These are phyloP conservation scores for Isabelozyma pseudorhagii DNA, from an alignment of 805 yeast species.

Conservation along the genomic window DNA sequence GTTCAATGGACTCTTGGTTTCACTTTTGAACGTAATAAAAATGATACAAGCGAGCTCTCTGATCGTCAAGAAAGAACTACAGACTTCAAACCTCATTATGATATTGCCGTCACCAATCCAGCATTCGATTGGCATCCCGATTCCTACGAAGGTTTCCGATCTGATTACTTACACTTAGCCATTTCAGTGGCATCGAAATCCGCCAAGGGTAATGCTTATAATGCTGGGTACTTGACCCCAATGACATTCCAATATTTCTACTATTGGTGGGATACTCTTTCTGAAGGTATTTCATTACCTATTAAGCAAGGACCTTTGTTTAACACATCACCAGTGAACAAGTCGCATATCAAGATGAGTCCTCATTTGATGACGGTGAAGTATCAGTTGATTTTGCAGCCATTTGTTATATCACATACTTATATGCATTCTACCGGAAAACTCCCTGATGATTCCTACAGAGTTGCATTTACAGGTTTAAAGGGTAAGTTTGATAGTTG, in stretches of 20 bases:
- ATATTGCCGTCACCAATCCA: constrained; percentile 60
- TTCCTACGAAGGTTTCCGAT: constrained; percentile 76
- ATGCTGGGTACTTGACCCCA: constrained; percentile 38
- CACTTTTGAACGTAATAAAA: constrained; percentile 61
- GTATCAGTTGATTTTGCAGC: constrained; percentile 38
- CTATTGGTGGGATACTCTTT: constrained; percentile 40
- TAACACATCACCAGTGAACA: constrained; percentile 11
- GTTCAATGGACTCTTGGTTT: constrained; percentile 81
- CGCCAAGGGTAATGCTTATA: constrained; percentile 24
- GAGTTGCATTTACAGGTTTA: constrained; percentile 35
- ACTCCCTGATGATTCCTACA: constrained; percentile 15
- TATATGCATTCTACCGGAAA: constrained; percentile 27
- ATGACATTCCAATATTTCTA: constrained; percentile 36
- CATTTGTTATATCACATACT: constrained; percentile 35
- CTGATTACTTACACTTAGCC: constrained; percentile 69
- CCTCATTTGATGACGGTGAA: constrained; percentile 39
- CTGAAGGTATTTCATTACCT: constrained; percentile 31
- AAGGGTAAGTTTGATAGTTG: constrained; percentile 34
- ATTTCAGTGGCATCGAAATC: constrained; percentile 35
- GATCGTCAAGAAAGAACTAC: constrained; percentile 42
- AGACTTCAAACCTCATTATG: constrained; percentile 60
- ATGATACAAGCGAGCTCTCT: constrained; percentile 27
- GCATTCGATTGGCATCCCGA: constrained; percentile 58
- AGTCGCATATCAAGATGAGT: constrained; percentile 33
- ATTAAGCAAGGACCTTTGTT: constrained; percentile 34